phyloP scores from a whole-genome alignment of 2,329 filamentous ascomycete species.

The Penicillium palitans region DNA sequence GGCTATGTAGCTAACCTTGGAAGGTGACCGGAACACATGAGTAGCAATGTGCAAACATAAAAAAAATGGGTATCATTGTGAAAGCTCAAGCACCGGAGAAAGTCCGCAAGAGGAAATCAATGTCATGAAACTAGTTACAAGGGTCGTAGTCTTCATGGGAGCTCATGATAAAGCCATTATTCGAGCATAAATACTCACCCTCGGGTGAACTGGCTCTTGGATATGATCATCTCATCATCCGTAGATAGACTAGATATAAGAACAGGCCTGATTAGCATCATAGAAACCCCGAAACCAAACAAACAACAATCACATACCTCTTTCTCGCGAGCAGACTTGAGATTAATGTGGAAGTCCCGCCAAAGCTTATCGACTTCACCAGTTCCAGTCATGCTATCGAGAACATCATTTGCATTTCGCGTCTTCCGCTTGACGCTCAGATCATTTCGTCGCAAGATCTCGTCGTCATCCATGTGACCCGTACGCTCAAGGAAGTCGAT shows the following conservation, averaged over 20 bases:
- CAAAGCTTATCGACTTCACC: slow-evolving; percentile 64
- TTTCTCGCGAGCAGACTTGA: slow-evolving; percentile 58
- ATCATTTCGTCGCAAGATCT: slow-evolving; percentile 61
- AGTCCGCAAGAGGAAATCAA: background rate
- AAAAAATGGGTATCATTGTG: slow-evolving; percentile 7
- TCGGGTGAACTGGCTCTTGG: background rate
- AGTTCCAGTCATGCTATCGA: slow-evolving; percentile 62
- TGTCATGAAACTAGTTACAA: background rate
- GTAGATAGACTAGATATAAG: slow-evolving; percentile 14
- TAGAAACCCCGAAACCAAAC: too few species aligned
- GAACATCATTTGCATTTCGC: slow-evolving; percentile 62
- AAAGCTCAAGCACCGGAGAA: background rate
- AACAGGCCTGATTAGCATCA: background rate
- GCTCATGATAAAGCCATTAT: background rate
- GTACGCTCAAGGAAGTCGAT: slow-evolving; percentile 60
- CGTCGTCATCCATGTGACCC: slow-evolving; percentile 58
- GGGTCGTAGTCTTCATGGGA: background rate
- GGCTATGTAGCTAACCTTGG: background rate
- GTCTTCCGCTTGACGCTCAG: slow-evolving; percentile 61
- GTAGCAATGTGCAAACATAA: background rate
- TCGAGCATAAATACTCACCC: background rate
- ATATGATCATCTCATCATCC: slow-evolving; percentile 4
- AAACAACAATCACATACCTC: slow-evolving; percentile 37
- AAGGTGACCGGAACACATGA: background rate
- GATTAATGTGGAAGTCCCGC: slow-evolving; percentile 62